Evolutionary conservation across 129 eudicot species (phyloP).

Genomic region (Apium graveolens): DNA sequence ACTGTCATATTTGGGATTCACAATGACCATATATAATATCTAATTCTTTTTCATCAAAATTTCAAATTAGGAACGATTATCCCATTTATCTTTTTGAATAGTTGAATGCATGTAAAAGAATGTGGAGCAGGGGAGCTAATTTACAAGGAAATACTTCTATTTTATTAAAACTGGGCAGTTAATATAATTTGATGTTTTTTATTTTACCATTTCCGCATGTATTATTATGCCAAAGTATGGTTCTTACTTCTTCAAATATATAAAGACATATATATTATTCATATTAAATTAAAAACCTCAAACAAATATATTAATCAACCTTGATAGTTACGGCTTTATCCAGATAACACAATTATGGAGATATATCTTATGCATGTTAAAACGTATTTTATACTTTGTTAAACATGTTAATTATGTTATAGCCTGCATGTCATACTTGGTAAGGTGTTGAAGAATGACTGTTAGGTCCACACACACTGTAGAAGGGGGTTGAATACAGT

Average conservation of each 20-base stretch:
- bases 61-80: too few species aligned
- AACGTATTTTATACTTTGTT: too few species aligned
- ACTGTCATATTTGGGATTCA: too few species aligned
- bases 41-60: too few species aligned
- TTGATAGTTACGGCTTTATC: not conserved
- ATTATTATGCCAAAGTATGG: constrained; percentile 10
- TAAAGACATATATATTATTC: not conserved
- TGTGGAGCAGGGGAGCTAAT: constrained; percentile 99
- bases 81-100: not conserved
- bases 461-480: too few species aligned
- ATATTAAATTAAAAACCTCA: not conserved
- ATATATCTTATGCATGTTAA: too few species aligned
- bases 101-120: constrained; percentile 66
- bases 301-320: not conserved
- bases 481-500: too few species aligned
- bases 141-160: constrained; percentile 93
- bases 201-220: constrained; percentile 87
- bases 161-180: constrained; percentile 92
- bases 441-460: too few species aligned
- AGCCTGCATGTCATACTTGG: too few species aligned
- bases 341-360: too few species aligned
- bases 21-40: too few species aligned
- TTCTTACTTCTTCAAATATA: not conserved
- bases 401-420: too few species aligned
- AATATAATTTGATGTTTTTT: constrained; percentile 53